Evolutionary conservation across 192 early-diverging fungal species (phyloP).

Genomic region (Coemansia umbellata): DNA sequence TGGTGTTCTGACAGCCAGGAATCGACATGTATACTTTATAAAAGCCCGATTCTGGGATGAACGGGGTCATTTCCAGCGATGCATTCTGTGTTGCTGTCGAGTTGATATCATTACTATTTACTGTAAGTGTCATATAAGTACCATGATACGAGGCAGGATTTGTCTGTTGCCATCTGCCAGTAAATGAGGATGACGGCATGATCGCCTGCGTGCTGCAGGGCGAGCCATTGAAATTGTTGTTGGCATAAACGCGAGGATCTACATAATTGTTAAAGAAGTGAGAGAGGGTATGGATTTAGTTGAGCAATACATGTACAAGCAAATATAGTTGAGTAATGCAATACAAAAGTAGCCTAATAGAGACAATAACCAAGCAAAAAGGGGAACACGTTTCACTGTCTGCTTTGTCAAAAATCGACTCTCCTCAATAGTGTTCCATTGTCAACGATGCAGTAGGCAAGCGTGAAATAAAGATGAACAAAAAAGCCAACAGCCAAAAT

Average conservation of each 20-base stretch:
- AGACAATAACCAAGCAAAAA: no score
- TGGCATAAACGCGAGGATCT: slow-evolving; percentile 36
- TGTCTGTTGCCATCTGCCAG: slow-evolving; percentile 33
- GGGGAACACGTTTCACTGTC: no score
- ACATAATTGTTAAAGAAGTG: slow-evolving; percentile 3
- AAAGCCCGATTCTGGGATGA: slow-evolving; percentile 58
- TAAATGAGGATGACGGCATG: slow-evolving; percentile 14
- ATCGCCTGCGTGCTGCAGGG: slow-evolving; percentile 26
- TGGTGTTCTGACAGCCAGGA: slow-evolving; percentile 57
- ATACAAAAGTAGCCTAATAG: no score
- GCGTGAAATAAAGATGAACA: slow-evolving; percentile 8
- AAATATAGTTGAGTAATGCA: no score
- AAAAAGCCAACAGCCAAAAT: background rate
- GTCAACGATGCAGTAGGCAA: background rate
- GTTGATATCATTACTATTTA: slow-evolving; percentile 18
- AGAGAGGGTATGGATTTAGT: background rate
- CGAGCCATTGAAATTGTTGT: slow-evolving; percentile 35
- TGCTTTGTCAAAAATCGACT: no score
- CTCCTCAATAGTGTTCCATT: no score
- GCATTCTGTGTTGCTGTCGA: slow-evolving; percentile 15
- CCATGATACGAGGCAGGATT: slow-evolving; percentile 34
- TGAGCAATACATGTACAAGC: no score
- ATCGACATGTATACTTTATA: slow-evolving; percentile 56
- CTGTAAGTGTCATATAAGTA: slow-evolving; percentile 28
- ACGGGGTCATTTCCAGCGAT: slow-evolving; percentile 39